These are phyloP conservation scores for Abrus precatorius DNA, from an alignment of 306 rosid species.

Conservation along the genomic window DNA sequence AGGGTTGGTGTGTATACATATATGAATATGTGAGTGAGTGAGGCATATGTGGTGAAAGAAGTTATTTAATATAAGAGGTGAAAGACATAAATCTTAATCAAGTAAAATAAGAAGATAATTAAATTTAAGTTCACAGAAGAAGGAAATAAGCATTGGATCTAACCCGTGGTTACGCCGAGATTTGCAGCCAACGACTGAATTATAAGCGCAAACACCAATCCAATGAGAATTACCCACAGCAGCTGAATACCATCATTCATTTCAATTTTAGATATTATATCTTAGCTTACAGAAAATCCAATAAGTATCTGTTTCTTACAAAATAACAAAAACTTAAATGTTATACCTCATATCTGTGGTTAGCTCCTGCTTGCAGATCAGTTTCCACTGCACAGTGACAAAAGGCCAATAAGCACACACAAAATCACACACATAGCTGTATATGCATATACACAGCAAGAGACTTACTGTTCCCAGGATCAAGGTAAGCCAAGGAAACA, in stretches of 20 bases:
- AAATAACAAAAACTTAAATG: not conserved
- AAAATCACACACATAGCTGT: not conserved
- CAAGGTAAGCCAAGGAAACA: constrained; percentile 92
- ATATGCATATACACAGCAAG: not conserved
- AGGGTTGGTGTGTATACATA: too few relatives aligned
- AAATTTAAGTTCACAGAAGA: not conserved
- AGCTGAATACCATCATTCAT: constrained; percentile 56
- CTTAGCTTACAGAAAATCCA: not conserved
- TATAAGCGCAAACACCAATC: constrained; percentile 81
- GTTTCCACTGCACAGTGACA: constrained; percentile 76
- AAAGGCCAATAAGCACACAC: not conserved
- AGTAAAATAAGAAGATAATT: too few relatives aligned
- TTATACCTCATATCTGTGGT: constrained; percentile 78
- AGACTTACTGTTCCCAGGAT: constrained; percentile 81
- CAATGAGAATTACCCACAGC: constrained; percentile 88
- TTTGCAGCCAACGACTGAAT: constrained; percentile 93
- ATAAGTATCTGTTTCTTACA: too few relatives aligned
- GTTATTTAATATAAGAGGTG: too few relatives aligned
- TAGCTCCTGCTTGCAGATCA: constrained; percentile 95
- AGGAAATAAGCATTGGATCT: not conserved
- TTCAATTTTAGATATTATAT: not conserved
- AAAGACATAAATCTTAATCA: too few relatives aligned
- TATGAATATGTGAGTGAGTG: too few relatives aligned
- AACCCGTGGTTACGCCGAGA: constrained; percentile 89
- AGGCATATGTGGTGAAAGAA: too few relatives aligned